Evolutionary conservation across 352 stramenopile genomes (phyloP), one percentile per base, ranked within the genome.

Genomic region (Phytophthora cryptogea): DNA sequence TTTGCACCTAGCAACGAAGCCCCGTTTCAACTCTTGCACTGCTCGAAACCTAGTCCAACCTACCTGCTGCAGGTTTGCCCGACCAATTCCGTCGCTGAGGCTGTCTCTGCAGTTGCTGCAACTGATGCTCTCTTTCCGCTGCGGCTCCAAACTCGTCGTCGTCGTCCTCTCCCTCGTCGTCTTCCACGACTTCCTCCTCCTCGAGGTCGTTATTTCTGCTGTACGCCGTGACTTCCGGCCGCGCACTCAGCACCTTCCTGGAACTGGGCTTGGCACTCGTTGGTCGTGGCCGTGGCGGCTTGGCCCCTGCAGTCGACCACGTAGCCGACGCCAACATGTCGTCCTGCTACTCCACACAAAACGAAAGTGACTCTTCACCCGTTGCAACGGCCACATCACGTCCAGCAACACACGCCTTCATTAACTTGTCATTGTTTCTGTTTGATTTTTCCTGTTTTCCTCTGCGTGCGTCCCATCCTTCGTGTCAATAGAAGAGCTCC

Each of bases 231-330:
- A 62, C 43, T 31, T 73, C 63, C 11, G 58, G 59, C 26, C 54
- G 54, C 8, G 39, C 59, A 35, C 45, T 51, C 20, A 43, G 9
- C 20, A 58, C 17, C n/a, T 55, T 55, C 20, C 44, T 67, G 14
- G 42, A 53, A 13, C 33, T 45, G 23, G 70, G 74, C 36, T 74
- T 87, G 17, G 76, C 78, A 57, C 80, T 90, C 64, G 72, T 83
- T 1, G 78, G 80, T 5, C 78, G 63, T 49, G 62, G 43, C 7
- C 54, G 67, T 16, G 59, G 61, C 26, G 68, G 70, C 5, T 28
- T 39, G 5, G 51, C 11, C 14, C 33, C 45, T 27, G 48, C 40
- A 43, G 62, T 17, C 9, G 63, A 72, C 58, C 58, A 72, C 17
- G 47, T 50, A 36, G 59, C 59, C 31, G 51, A 68, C 13, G 6